Evolutionary conservation across 179 eudicot genomes (phyloP), one percentile per base, ranked within the genome.

Genomic region (Camellia oleifera): DNA sequence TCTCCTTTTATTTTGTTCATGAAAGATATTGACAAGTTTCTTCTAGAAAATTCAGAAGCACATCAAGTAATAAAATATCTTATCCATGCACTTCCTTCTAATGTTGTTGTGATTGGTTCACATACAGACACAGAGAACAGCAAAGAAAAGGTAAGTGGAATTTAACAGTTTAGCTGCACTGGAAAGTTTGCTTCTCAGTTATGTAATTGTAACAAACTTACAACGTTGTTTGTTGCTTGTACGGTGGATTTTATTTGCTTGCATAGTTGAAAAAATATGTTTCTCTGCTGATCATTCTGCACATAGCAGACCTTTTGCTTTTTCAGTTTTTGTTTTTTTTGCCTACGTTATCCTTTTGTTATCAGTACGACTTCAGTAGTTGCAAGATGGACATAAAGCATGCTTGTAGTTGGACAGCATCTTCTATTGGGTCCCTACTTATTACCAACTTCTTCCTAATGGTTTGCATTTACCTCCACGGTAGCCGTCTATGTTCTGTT

Each of bases 21-120:
- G 82, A 92, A 93, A 89, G 98, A 93, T 79, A 87, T 89, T 14
- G 98, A 92, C 84, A 93, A 93, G 89, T 92, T 92, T 48, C 81
- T 92, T 72, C 89, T 85, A 66, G 94, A 88, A 79, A 91, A 89
- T 84, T 73, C 91, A 23, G 98, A 93, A 53, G 81, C 89, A 67
- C 87, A 83, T 84, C 72, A 90, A 42, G 76, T 87, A 53, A 85
- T 88, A 77, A 92, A 82, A 82, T 83, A 54, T 84, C 88, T 83
- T 85, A 86, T 93, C 82, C 92, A 91, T 56, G 85, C 87, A 80
- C 90, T 92, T 74, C 93, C 96, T 57, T 90, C 83, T 71, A 93
- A 92, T 83, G 90, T 88, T 77, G 88, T 93, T 69, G 88, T 92
- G 23, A 90, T 93, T 77, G 97, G 92, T 63, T 93, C 98, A 52